phyloP scores from a whole-genome alignment of 2,329 filamentous ascomycete species.

The Gaeumannomyces sp. region DNA sequence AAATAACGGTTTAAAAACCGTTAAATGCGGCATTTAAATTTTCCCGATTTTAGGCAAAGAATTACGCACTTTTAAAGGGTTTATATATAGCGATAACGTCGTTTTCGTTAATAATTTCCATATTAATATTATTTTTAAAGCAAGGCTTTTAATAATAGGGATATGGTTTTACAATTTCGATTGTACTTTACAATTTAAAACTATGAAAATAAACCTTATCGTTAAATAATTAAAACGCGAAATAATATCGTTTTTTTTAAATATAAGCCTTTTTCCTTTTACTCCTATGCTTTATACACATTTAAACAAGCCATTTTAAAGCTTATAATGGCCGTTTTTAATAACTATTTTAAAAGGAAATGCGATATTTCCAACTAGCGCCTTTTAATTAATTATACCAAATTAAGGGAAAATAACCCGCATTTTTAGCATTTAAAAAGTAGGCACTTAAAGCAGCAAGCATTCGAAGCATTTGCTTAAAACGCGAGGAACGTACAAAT shows the following conservation, averaged over 20 bases:
- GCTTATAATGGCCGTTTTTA: background rate
- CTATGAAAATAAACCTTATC: background rate
- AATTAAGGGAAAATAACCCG: background rate
- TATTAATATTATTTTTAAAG: background rate
- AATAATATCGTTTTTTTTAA: background rate
- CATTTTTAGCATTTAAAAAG: background rate
- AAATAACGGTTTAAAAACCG: background rate
- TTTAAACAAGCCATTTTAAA: background rate
- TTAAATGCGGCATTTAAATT: background rate
- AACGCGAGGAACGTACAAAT: background rate
- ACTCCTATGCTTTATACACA: background rate
- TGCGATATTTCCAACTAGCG: background rate
- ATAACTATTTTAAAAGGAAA: background rate
- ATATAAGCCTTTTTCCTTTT: slow-evolving; percentile 1
- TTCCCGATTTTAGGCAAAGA: background rate
- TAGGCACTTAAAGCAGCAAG: background rate
- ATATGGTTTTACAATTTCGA: background rate
- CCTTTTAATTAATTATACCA: background rate
- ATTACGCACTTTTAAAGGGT: background rate
- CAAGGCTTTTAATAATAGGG: background rate
- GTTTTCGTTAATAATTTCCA: background rate
- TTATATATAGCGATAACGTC: background rate
- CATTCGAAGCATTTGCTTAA: background rate
- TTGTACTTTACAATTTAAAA: background rate
- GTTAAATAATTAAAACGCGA: background rate